Conservation (phyloP, 176 grass and related monocot genomes). For the Oryza glumipatula region DNA sequence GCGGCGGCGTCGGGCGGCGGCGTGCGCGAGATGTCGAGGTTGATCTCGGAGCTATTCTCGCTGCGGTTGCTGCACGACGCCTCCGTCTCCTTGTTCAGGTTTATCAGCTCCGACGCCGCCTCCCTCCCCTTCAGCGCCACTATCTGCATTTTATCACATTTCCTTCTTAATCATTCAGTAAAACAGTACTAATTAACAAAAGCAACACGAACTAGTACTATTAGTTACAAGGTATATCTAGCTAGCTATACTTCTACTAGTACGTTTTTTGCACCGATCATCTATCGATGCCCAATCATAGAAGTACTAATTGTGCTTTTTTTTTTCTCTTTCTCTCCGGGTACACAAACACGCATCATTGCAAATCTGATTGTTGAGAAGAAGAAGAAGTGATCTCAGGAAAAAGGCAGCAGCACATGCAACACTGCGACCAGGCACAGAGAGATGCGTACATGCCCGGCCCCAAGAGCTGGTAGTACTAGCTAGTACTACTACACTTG, state of each 20-base stretch:
- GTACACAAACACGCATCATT: slow-evolving; percentile 26
- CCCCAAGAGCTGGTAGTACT: background rate
- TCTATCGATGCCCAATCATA: slow-evolving; percentile 18
- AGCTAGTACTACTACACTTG: background rate
- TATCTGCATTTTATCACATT: slow-evolving; percentile 50
- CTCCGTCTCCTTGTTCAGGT: slow-evolving; percentile 97
- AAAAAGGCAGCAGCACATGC: slow-evolving; percentile 5
- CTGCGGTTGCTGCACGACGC: slow-evolving; percentile 90
- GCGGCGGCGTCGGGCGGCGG: slow-evolving; percentile 48
- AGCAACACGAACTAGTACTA: background rate
- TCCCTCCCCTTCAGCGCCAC: slow-evolving; percentile 72
- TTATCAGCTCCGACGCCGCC: slow-evolving; percentile 76
- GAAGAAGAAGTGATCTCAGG: background rate
- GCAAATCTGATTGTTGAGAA: slow-evolving; percentile 34
- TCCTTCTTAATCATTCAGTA: no score
- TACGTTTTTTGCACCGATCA: background rate
- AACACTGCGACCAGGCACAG: background rate
- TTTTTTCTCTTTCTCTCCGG: background rate
- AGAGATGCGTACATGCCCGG: background rate
- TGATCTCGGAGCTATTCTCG: slow-evolving; percentile 96
- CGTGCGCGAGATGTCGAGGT: slow-evolving; percentile 85
- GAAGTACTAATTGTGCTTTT: slow-evolving; percentile 34
- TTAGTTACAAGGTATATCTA: background rate
- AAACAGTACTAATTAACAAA: background rate
- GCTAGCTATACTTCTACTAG: no score